These are phyloP conservation scores for Lentinula novae-zelandiae DNA, from an alignment of 1,284 basidiomycete genomes.

Conservation along the genomic window DNA sequence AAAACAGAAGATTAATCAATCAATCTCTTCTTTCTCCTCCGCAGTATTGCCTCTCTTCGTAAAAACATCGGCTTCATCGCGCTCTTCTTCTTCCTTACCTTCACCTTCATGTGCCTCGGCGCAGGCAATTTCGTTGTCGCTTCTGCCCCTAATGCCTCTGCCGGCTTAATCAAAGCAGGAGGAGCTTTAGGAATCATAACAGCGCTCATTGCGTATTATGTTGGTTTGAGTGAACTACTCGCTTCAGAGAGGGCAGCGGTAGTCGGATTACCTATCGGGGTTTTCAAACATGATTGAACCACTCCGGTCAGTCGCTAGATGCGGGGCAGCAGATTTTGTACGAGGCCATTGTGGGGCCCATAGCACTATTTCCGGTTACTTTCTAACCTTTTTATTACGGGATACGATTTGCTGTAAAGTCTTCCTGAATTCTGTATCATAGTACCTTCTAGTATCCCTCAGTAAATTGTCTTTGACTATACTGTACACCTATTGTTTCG, in stretches of 20 bases:
- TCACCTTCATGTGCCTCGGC: constrained; percentile 61
- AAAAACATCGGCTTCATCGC: constrained; percentile 62
- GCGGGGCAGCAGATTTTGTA: too few relatives aligned
- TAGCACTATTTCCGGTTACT: too few relatives aligned
- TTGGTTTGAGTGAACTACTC: constrained; percentile 58
- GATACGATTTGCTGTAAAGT: too few relatives aligned
- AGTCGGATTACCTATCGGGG: constrained; percentile 49
- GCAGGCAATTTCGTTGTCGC: constrained; percentile 32
- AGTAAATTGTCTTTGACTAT: too few relatives aligned
- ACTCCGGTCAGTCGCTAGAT: too few relatives aligned
- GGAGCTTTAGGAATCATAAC: constrained; percentile 65
- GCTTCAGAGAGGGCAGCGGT: constrained; percentile 42
- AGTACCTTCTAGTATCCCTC: too few relatives aligned
- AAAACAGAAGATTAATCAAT: constrained; percentile 36
- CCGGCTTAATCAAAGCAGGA: constrained; percentile 28
- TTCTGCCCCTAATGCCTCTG: constrained; percentile 17
- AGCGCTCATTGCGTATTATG: constrained; percentile 67
- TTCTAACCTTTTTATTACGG: too few relatives aligned
- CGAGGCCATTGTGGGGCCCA: too few relatives aligned
- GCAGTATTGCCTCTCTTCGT: constrained; percentile 60
- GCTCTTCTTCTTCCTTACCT: constrained; percentile 72
- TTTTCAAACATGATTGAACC: constrained; percentile 18
- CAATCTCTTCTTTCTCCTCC: constrained; percentile 23
- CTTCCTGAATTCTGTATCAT: too few relatives aligned
- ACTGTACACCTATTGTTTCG: too few relatives aligned